phyloP scores from a whole-genome alignment of 768 basidiomycete genomes.

The Termitomyces sp. region DNA sequence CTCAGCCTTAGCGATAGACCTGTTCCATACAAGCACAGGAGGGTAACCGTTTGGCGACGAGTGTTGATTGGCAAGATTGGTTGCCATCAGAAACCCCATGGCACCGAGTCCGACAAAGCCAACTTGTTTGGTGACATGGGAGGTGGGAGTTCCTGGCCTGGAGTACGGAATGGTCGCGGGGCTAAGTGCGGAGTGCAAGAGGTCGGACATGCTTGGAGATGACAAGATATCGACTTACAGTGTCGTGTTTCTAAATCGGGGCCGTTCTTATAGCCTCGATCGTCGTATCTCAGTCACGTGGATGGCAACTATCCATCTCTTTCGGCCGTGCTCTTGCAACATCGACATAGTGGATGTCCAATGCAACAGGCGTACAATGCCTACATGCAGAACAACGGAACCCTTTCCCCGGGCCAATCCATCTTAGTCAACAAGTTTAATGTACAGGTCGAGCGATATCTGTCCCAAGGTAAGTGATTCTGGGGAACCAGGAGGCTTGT shows the following conservation, averaged over 20 bases:
- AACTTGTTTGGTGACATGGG: constrained; percentile 25
- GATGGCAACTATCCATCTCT: neutral
- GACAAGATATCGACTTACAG: constrained; percentile 1
- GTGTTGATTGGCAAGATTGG: constrained; percentile 64
- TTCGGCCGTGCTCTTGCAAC: constrained; percentile 3
- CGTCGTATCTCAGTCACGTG: constrained; percentile 8
- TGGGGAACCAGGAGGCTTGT: constrained; percentile 2
- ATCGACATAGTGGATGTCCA: constrained; percentile 7
- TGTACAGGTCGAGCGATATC: constrained; percentile 91
- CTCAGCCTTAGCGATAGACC: constrained; percentile 57
- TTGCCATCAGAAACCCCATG: constrained; percentile 76
- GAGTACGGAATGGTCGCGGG: constrained; percentile 39
- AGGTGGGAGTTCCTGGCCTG: constrained; percentile 49
- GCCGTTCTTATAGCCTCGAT: neutral
- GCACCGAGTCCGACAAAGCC: constrained; percentile 51
- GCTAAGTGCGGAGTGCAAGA: constrained; percentile 16
- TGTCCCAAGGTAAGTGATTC: constrained; percentile 74
- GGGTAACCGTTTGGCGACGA: constrained; percentile 28
- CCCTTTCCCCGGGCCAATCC: constrained; percentile 75
- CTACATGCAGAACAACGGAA: constrained; percentile 57
- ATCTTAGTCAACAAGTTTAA: constrained; percentile 86
- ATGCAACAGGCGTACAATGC: constrained; percentile 52
- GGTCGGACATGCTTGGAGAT: constrained; percentile 15
- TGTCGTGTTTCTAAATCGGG: constrained; percentile 4
- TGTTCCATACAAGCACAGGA: constrained; percentile 73